A percentile compares a stretch with the other conserved stretches of the same genome.
Evolutionary conservation across 2,329 filamentous ascomycete species (phyloP).

Genomic region (Rhynchosporium graminicola): DNA sequence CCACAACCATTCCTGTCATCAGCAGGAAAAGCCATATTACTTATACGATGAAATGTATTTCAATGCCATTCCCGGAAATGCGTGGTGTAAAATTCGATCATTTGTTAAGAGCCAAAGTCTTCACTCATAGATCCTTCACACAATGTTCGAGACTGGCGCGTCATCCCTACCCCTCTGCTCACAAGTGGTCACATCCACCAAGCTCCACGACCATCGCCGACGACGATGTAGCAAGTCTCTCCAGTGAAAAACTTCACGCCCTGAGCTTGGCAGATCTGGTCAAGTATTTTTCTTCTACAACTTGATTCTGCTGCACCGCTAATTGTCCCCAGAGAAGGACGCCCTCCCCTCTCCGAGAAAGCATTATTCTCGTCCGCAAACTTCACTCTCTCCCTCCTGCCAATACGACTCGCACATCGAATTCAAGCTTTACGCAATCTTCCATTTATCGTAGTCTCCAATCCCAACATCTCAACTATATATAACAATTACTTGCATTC

Average conservation of each 20-base stretch:
- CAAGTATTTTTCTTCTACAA: constrained; percentile 54
- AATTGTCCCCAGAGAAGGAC: constrained; percentile 60
- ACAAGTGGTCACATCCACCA: constrained; percentile 47
- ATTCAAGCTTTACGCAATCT: constrained; percentile 92
- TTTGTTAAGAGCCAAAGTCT: neutral
- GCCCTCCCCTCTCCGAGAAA: constrained; percentile 77
- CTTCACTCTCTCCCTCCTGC: constrained; percentile 90
- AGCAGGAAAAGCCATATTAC: too few species aligned
- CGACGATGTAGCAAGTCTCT: constrained; percentile 76
- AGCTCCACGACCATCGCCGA: constrained; percentile 59
- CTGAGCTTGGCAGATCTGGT: constrained; percentile 87
- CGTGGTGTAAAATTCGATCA: too few species aligned
- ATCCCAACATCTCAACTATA: constrained; percentile 89
- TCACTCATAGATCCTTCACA: constrained; percentile 2
- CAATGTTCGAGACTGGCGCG: constrained; percentile 16
- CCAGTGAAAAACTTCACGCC: constrained; percentile 74
- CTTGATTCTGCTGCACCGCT: neutral
- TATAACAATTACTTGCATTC: constrained; percentile 97
- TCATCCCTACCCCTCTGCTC: constrained; percentile 37
- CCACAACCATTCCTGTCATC: neutral
- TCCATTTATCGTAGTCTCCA: constrained; percentile 97
- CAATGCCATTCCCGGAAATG: too few species aligned
- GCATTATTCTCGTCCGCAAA: constrained; percentile 89
- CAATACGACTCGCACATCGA: constrained; percentile 87
- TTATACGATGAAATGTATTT: too few species aligned